Evolutionary conservation across 257 asterid species (phyloP).

Genomic region (Cinchona pubescens): DNA sequence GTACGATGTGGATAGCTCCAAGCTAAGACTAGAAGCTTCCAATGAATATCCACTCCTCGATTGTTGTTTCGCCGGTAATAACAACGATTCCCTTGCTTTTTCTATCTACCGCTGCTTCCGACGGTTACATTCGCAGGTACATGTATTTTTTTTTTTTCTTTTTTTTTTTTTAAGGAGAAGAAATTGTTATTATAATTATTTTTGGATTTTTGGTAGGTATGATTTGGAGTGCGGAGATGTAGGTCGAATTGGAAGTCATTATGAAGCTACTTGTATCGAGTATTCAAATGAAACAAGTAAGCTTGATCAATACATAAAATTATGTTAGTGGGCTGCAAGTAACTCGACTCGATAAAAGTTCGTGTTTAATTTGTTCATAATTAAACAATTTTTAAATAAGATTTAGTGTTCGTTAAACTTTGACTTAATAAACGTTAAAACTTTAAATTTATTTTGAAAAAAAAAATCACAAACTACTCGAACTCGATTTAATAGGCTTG

Average conservation of each 20-base stretch:
- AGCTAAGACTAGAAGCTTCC: slow-evolving; percentile 58
- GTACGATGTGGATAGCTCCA: slow-evolving; percentile 60
- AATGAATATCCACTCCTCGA: slow-evolving; percentile 52
- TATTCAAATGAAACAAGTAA: slow-evolving; percentile 71
- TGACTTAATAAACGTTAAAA: too few species aligned
- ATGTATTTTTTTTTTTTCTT: not conserved
- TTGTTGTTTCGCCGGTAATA: slow-evolving; percentile 84
- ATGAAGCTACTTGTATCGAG: slow-evolving; percentile 76
- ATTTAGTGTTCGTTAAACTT: too few species aligned
- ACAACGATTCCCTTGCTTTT: slow-evolving; percentile 53
- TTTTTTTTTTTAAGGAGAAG: too few species aligned
- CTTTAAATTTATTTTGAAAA: too few species aligned
- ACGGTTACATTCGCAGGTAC: slow-evolving; percentile 78
- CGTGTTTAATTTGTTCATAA: too few species aligned
- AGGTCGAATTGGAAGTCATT: slow-evolving; percentile 60
- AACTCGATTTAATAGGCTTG: too few species aligned
- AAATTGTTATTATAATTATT: too few species aligned
- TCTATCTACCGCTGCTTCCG: slow-evolving; percentile 62
- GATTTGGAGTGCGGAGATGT: slow-evolving; percentile 62
- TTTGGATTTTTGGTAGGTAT: slow-evolving; percentile 61
- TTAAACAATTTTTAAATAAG: too few species aligned
- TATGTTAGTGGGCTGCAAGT: too few species aligned
- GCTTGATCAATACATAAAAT: too few species aligned
- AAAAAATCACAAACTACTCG: too few species aligned
- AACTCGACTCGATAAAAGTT: too few species aligned